A percentile compares a stretch with the other conserved stretches of the same genome.
Conservation (phyloP, 805 yeast genomes). For the Yarrowia yakushimensis region DNA sequence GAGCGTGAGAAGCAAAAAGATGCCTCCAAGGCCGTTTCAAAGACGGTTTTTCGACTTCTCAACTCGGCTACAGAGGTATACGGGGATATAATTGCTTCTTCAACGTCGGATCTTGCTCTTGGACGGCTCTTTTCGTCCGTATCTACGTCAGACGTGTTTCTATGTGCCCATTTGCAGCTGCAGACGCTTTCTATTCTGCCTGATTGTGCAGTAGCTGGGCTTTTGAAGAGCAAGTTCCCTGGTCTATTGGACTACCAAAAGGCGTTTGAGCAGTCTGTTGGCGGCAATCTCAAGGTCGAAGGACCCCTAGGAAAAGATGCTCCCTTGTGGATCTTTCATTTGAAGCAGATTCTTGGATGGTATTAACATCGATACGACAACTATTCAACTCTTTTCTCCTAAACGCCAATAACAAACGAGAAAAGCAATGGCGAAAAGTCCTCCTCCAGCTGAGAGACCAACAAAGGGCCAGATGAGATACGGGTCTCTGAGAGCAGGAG, state of each 20-base stretch:
- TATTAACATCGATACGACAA: neutral
- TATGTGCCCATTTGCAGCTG: conserved; percentile 2
- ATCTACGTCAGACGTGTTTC: neutral
- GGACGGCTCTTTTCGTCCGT: neutral
- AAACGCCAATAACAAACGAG: neutral
- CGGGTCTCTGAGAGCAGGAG: neutral
- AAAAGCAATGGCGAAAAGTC: neutral
- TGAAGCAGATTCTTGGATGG: conserved; percentile 15
- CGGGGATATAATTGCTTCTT: neutral
- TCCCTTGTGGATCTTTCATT: neutral
- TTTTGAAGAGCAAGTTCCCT: conserved; percentile 10
- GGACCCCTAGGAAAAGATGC: conserved; percentile 4
- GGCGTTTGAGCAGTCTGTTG: neutral
- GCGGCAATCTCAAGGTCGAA: neutral
- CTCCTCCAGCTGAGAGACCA: neutral
- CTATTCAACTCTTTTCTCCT: neutral
- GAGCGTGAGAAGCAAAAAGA: neutral
- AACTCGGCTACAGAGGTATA: neutral
- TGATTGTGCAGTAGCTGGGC: conserved; percentile 5
- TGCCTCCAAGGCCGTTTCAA: neutral
- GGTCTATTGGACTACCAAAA: neutral
- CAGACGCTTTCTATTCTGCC: conserved; percentile 1
- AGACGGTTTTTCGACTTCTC: neutral
- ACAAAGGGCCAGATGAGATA: neutral
- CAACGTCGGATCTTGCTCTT: neutral